These are phyloP conservation scores for Flueggea neowawraea DNA, from an alignment of 441 rosid species.

Conservation along the genomic window DNA sequence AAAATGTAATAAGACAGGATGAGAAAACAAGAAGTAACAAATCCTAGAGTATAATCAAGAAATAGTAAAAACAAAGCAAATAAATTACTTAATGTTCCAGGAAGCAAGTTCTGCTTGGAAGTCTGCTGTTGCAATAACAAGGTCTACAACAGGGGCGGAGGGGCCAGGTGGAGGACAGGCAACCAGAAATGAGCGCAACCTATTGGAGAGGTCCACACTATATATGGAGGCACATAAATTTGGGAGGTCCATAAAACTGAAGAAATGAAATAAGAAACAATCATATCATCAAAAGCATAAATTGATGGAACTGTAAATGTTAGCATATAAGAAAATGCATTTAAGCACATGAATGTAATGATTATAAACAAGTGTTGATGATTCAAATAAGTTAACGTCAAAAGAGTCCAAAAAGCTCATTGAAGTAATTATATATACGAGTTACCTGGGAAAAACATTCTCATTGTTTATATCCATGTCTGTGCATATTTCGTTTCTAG, in stretches of 20 bases:
- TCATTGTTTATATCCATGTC: slow-evolving; percentile 82
- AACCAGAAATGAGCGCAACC: slow-evolving; percentile 67
- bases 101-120: slow-evolving; percentile 81
- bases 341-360: too few species aligned
- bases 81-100: slow-evolving; percentile 71
- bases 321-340: too few species aligned
- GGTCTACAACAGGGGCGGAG: slow-evolving; percentile 72
- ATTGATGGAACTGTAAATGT: background rate
- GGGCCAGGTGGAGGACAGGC: slow-evolving; percentile 93
- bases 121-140: slow-evolving; percentile 85
- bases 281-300: background rate
- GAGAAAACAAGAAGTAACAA: slow-evolving; percentile 3
- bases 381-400: too few species aligned
- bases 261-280: slow-evolving; percentile 7
- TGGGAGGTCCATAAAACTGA: slow-evolving; percentile 93
- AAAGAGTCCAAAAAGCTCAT: too few species aligned
- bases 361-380: background rate
- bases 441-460: slow-evolving; percentile 78
- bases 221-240: slow-evolving; percentile 81
- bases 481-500: slow-evolving; percentile 68
- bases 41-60: background rate
- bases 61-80: slow-evolving; percentile 2
- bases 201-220: slow-evolving; percentile 70
- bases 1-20: slow-evolving; percentile 24
- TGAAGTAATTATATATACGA: background rate